These are phyloP conservation scores for Triticum urartu DNA, from an alignment of 176 grass and related monocot genomes.

Conservation along the genomic window DNA sequence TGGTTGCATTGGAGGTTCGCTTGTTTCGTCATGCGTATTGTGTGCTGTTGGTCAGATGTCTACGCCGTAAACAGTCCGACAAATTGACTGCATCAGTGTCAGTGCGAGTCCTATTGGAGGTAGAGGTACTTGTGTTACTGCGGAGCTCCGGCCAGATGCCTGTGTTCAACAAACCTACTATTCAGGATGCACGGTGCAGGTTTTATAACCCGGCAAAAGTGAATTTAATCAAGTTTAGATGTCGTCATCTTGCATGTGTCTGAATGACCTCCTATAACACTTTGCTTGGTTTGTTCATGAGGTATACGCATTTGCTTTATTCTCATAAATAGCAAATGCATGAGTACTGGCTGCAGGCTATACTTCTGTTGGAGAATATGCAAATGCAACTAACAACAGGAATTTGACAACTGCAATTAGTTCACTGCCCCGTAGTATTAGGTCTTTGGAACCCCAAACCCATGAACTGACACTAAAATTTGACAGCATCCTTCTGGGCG, in stretches of 20 bases:
- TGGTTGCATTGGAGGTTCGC: neutral
- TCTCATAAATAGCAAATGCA: neutral
- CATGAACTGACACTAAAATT: neutral
- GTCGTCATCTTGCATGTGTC: neutral
- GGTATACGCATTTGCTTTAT: neutral
- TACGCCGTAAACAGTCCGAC: neutral
- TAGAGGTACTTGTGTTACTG: neutral
- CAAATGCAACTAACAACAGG: neutral
- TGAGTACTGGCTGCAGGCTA: neutral
- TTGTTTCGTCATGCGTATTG: neutral
- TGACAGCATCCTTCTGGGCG: neutral
- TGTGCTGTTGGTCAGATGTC: neutral
- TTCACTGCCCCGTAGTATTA: neutral
- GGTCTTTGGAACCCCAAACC: neutral
- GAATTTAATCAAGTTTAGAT: neutral
- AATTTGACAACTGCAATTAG: neutral
- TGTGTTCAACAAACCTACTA: neutral
- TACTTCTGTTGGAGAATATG: neutral
- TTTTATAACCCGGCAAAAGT: neutral
- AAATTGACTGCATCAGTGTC: neutral
- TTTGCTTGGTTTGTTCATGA: neutral
- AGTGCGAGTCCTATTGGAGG: neutral
- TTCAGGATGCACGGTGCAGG: neutral
- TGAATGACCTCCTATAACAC: neutral
- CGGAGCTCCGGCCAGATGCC: neutral